Evolutionary conservation across 371 early-diverging fungal genomes (phyloP), one percentile per base, ranked within the genome.

Genomic region (Furculomyces boomerangus): DNA sequence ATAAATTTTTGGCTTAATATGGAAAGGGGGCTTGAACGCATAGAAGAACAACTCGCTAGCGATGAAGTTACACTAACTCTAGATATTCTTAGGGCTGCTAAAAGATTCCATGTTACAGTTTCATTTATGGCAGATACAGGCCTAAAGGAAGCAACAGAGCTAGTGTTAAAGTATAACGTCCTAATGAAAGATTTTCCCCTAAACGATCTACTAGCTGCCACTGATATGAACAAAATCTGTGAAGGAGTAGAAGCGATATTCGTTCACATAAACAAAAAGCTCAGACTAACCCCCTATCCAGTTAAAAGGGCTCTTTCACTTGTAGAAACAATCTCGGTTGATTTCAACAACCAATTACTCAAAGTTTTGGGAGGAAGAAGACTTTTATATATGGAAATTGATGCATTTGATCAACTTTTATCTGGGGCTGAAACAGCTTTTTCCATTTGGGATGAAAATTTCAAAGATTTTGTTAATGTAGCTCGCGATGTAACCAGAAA

Each of bases 111-210:
- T 59, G 93, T 93, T 0, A 97, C 98, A 20, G 90, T 93, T 57
- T 84, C 86, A 63, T 98, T 98, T 65, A 79, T 88, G 55, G 86
- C 95, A n/a, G 98, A 98, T 67, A 98, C 97, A 0, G 95, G 97
- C 41, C 67, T 96, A 22, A 93, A 95, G 66, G 97, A 95, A 62
- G 88, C 84, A 3, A 81, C 79, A 32, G 97, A 96, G 46, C 79
- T 77, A 32, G 96, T 93, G 1, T 76, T 77, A 64, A 91, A 86
- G 59, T 97, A 94, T 78, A 97, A 97, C 62, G 86, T 85, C 66
- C 74, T 98, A 49, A 94, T 98, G 94, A 88, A 87, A 66, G 97
- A 98, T 50, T 96, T 98, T 56, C 98, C 98, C 29, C 71, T 96
- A 37, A 89, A 88, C 63, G 97, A 96, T 62, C 78, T 98, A 28